Conservation (phyloP, 352 stramenopile species). For the Phytophthora litchii region DNA sequence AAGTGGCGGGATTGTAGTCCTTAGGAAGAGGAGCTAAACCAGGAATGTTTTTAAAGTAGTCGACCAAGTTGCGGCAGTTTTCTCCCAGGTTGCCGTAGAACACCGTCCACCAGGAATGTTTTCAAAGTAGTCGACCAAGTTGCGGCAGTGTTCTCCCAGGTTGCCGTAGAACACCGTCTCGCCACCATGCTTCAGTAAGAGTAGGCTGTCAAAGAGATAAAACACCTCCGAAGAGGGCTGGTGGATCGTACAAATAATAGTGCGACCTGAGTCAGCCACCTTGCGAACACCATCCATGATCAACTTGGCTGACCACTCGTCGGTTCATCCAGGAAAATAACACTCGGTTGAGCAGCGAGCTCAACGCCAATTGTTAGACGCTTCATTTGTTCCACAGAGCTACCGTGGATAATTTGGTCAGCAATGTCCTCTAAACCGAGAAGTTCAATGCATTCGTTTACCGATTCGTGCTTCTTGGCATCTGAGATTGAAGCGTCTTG, state of each 20-base stretch:
- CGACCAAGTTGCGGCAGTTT: too few relatives aligned
- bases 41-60: too few relatives aligned
- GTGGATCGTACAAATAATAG: constrained; percentile 88
- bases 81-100: too few relatives aligned
- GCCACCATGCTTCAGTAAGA: constrained; percentile 60
- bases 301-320: constrained; percentile 20
- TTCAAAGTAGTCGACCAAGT: too few relatives aligned
- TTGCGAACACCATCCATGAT: constrained; percentile 24
- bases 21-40: constrained; percentile 10
- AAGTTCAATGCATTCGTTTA: constrained; percentile 12
- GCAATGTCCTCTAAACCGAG: too few relatives aligned
- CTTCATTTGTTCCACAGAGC: constrained; percentile 20
- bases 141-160: too few relatives aligned
- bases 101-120: too few relatives aligned
- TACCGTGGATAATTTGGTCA: constrained; percentile 12
- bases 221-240: constrained; percentile 85
- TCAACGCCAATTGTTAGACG: constrained; percentile 20
- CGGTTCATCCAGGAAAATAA: constrained; percentile 20
- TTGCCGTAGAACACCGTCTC: not conserved
- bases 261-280: constrained; percentile 17
- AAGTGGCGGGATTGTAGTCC: constrained; percentile 45
- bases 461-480: constrained; percentile 8
- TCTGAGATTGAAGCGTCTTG: too few relatives aligned
- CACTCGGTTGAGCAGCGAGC: constrained; percentile 20
- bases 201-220: constrained; percentile 73